phyloP scores from a whole-genome alignment of 495 filamentous ascomycete species.

The Daldinia grandis region DNA sequence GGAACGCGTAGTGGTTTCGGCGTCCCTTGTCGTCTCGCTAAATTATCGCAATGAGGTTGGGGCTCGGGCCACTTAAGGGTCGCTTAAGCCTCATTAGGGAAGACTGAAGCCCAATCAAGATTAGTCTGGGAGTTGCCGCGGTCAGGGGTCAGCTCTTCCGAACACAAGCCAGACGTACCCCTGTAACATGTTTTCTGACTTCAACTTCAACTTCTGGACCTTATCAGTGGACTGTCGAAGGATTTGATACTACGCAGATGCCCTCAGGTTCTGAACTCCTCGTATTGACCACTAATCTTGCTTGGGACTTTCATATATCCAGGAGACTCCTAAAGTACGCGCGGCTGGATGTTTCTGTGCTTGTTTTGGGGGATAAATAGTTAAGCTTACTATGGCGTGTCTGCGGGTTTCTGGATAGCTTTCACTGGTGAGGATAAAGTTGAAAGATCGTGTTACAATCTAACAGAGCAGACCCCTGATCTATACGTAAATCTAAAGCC shows the following conservation, averaged over 20 bases:
- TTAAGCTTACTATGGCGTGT: constrained; percentile 1
- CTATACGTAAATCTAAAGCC: background rate
- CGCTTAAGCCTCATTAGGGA: constrained; percentile 17
- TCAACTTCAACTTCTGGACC: constrained; percentile 11
- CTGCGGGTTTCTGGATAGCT: background rate
- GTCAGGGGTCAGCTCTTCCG: constrained; percentile 28
- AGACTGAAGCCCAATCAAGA: constrained; percentile 7
- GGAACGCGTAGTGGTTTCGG: constrained; percentile 49
- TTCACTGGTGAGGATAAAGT: background rate
- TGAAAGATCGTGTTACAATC: background rate
- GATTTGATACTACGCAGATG: constrained; percentile 12
- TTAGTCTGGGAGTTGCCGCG: constrained; percentile 24
- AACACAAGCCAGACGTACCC: constrained; percentile 34
- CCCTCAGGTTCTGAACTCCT: background rate
- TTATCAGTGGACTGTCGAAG: constrained; percentile 11
- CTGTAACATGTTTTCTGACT: constrained; percentile 22
- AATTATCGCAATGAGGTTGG: constrained; percentile 42
- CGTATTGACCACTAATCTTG: constrained; percentile 3
- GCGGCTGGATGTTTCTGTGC: constrained; percentile 23
- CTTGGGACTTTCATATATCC: constrained; percentile 7
- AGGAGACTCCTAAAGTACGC: constrained; percentile 17
- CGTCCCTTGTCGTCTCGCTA: constrained; percentile 38
- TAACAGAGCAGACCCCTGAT: background rate
- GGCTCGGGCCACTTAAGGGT: constrained; percentile 22
- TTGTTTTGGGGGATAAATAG: constrained; percentile 3